Conservation (phyloP, 768 basidiomycete species). For the Rhizopogon roseolus region DNA sequence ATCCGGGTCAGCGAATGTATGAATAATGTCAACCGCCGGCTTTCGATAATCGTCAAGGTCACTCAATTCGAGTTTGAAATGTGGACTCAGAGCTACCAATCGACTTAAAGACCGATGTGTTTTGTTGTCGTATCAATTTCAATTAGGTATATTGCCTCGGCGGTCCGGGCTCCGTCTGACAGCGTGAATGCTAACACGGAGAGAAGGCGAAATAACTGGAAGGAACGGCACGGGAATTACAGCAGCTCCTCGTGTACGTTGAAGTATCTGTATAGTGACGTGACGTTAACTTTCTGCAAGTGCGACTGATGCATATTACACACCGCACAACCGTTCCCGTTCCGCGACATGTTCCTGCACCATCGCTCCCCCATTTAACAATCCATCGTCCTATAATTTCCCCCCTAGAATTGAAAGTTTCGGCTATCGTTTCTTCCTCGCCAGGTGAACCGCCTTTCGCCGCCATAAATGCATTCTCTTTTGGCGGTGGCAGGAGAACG, state of each 20-base stretch:
- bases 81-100: no score
- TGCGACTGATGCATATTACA: constrained; percentile 17
- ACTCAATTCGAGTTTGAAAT: no score
- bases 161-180: no score
- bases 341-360: constrained; percentile 56
- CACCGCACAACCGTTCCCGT: constrained; percentile 67
- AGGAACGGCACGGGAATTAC: constrained; percentile 3
- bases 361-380: constrained; percentile 67
- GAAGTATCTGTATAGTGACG: constrained; percentile 33
- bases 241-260: constrained; percentile 51
- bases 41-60: no score
- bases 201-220: neutral
- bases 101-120: no score
- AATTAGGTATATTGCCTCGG: no score
- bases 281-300: neutral
- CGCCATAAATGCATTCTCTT: constrained; percentile 27
- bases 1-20: no score
- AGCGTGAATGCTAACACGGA: no score
- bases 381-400: constrained; percentile 71
- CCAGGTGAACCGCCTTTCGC: constrained; percentile 35
- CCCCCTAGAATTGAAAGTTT: constrained; percentile 58
- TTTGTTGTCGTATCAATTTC: no score
- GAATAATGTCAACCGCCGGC: no score
- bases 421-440: constrained; percentile 74
- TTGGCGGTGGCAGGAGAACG: constrained; percentile 39